Percentiles rank a stretch among this genome's conserved stretches.
Evolutionary conservation across 148 eudicot species (phyloP).

Genomic region (Fallopia convolvulus): DNA sequence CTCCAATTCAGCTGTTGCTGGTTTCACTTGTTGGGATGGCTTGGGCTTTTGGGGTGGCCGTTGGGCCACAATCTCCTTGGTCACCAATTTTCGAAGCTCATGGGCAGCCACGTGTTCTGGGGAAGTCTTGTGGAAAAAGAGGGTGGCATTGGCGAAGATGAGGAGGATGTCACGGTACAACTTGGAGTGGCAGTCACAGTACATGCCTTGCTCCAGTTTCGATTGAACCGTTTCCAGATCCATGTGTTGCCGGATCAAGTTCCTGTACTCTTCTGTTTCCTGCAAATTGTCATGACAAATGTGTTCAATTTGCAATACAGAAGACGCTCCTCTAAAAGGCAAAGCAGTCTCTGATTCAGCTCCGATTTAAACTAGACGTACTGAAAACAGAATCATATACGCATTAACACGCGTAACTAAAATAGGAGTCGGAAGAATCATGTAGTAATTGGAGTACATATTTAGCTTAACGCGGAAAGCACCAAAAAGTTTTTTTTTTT

Average conservation of each 20-base stretch:
- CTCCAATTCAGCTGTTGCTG: not conserved
- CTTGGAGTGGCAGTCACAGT: conserved; percentile 27
- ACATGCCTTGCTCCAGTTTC: conserved; percentile 42
- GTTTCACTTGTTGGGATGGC: conserved; percentile 5
- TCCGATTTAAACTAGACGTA: too few relatives aligned
- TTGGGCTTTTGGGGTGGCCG: conserved; percentile 12
- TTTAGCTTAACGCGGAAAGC: too few relatives aligned
- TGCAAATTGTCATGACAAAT: conserved; percentile 10
- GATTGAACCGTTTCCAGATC: conserved; percentile 37
- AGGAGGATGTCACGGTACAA: conserved; percentile 57
- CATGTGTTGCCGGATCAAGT: conserved; percentile 41
- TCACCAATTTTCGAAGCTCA: conserved; percentile 36
- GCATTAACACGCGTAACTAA: too few relatives aligned
- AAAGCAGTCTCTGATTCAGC: too few relatives aligned
- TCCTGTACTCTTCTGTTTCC: conserved; percentile 40
- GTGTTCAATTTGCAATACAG: too few relatives aligned
- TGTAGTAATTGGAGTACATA: too few relatives aligned
- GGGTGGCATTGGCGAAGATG: conserved; percentile 38
- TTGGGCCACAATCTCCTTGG: not conserved
- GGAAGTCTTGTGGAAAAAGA: conserved; percentile 40
- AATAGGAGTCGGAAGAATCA: too few relatives aligned
- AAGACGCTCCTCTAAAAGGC: too few relatives aligned
- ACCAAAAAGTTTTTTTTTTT: too few relatives aligned
- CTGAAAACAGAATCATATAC: too few relatives aligned
- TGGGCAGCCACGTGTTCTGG: conserved; percentile 34